Evolutionary conservation across 176 grass and related monocot genomes (phyloP).

Genomic region (Calamus simplicifolius): DNA sequence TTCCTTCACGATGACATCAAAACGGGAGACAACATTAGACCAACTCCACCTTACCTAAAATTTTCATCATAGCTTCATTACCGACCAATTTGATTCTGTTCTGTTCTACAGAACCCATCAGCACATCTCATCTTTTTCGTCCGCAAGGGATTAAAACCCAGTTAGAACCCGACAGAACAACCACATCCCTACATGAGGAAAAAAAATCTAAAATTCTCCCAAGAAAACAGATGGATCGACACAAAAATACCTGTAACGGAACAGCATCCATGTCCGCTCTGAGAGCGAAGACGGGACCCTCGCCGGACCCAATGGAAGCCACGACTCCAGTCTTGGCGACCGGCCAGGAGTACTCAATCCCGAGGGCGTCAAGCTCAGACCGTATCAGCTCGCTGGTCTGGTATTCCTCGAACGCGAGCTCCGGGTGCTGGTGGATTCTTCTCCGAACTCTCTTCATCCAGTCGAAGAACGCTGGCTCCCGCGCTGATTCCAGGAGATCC

Average conservation of each 20-base stretch:
- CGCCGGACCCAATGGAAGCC: slow-evolving; percentile 22
- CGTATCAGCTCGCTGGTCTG: slow-evolving; percentile 59
- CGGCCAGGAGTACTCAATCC: slow-evolving; percentile 52
- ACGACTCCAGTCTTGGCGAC: slow-evolving; percentile 59
- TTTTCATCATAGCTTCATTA: too few species aligned
- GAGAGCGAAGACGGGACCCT: slow-evolving; percentile 51
- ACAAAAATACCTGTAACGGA: slow-evolving; percentile 44
- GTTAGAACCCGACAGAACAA: too few species aligned
- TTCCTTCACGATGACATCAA: too few species aligned
- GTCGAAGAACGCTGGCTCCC: slow-evolving; percentile 39
- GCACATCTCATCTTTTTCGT: too few species aligned
- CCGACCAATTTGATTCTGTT: too few species aligned
- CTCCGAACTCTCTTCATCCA: slow-evolving; percentile 44
- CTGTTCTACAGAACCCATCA: too few species aligned
- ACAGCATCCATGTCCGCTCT: slow-evolving; percentile 91
- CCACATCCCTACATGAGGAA: background rate
- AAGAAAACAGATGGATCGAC: background rate
- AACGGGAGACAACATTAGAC: too few species aligned
- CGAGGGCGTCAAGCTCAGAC: slow-evolving; percentile 54
- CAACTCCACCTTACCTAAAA: too few species aligned
- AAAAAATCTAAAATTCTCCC: background rate
- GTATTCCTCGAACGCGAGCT: slow-evolving; percentile 71
- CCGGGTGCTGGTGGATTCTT: slow-evolving; percentile 66
- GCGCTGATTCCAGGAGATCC: slow-evolving; percentile 46
- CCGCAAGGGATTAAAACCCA: too few species aligned